Evolutionary conservation across 352 stramenopile genomes (phyloP).

Genomic region (Pythium utonaiense): DNA sequence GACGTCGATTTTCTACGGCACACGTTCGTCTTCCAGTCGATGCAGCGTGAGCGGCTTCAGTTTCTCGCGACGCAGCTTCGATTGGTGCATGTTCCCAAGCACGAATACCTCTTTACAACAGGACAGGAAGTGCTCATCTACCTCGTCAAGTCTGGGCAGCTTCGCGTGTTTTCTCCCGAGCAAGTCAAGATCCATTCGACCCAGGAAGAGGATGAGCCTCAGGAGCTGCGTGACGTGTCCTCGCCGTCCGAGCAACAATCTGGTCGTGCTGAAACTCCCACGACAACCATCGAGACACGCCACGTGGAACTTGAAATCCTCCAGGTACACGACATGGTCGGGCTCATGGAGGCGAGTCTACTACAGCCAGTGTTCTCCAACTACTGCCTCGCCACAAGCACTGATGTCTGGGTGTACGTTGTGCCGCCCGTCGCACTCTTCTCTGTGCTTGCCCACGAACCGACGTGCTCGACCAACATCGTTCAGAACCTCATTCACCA

Average conservation of each 20-base stretch:
- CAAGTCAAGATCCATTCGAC: slow-evolving; percentile 17
- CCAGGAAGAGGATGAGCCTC: background rate
- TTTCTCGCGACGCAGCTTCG: slow-evolving; percentile 48
- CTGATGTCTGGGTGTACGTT: slow-evolving; percentile 28
- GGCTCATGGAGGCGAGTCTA: slow-evolving; percentile 36
- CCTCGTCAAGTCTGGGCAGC: slow-evolving; percentile 39
- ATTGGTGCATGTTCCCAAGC: slow-evolving; percentile 24
- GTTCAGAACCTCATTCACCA: slow-evolving; percentile 40
- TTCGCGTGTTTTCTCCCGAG: slow-evolving; percentile 40
- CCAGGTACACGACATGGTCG: slow-evolving; percentile 39
- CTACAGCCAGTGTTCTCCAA: slow-evolving; percentile 37
- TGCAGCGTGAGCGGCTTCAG: slow-evolving; percentile 30
- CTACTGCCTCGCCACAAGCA: slow-evolving; percentile 42
- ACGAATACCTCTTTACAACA: slow-evolving; percentile 57
- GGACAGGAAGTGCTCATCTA: slow-evolving; percentile 44
- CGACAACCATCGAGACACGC: slow-evolving; percentile 23
- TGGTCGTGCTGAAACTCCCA: background rate
- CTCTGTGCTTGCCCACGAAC: slow-evolving; percentile 36
- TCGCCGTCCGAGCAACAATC: background rate
- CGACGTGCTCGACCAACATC: slow-evolving; percentile 29
- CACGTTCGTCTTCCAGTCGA: slow-evolving; percentile 43
- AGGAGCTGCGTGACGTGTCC: background rate
- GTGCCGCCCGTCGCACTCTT: slow-evolving; percentile 33
- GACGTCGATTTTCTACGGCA: slow-evolving; percentile 32
- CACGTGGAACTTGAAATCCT: slow-evolving; percentile 60